Percentiles rank a stretch among this genome's conserved stretches.
Evolutionary conservation across 495 filamentous ascomycete genomes (phyloP).

Genomic region (Hypoxylon rickii): DNA sequence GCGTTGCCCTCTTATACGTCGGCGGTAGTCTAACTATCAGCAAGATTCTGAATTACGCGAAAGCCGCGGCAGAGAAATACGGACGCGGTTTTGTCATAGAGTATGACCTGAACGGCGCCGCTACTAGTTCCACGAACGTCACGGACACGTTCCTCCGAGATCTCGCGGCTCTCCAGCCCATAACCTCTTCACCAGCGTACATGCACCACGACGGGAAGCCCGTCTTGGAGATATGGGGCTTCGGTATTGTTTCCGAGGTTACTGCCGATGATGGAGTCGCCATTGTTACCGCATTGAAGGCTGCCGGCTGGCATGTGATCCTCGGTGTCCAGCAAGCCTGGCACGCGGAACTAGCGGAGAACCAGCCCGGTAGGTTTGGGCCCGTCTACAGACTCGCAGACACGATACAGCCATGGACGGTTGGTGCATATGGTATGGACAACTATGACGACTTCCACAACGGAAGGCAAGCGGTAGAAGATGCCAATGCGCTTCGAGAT

Average conservation of each 20-base stretch:
- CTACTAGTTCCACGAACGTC: slow-evolving; percentile 25
- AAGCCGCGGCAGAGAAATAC: slow-evolving; percentile 39
- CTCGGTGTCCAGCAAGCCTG: slow-evolving; percentile 36
- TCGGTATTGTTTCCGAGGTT: slow-evolving; percentile 31
- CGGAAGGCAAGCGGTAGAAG: slow-evolving; percentile 30
- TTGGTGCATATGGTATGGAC: slow-evolving; percentile 34
- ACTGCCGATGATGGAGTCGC: slow-evolving; percentile 33
- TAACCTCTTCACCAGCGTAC: slow-evolving; percentile 38
- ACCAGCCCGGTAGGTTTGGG: slow-evolving; percentile 30
- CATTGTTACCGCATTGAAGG: slow-evolving; percentile 36
- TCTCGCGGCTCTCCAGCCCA: slow-evolving; percentile 23
- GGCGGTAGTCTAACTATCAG: background rate
- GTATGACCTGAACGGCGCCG: slow-evolving; percentile 38
- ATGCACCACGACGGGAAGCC: slow-evolving; percentile 41
- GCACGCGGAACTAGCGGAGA: slow-evolving; percentile 31
- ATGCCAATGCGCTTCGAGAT: slow-evolving; percentile 28
- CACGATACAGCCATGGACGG: slow-evolving; percentile 41
- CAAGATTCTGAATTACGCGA: slow-evolving; percentile 33
- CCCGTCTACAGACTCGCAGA: slow-evolving; percentile 37
- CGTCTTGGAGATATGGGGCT: slow-evolving; percentile 40
- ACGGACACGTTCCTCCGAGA: slow-evolving; percentile 31
- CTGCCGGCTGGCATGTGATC: slow-evolving; percentile 37
- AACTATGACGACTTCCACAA: slow-evolving; percentile 29
- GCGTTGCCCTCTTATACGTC: background rate
- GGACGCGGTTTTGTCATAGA: slow-evolving; percentile 39